Evolutionary conservation across 2,329 filamentous ascomycete species (phyloP).

Genomic region (Epichloe baconii): DNA sequence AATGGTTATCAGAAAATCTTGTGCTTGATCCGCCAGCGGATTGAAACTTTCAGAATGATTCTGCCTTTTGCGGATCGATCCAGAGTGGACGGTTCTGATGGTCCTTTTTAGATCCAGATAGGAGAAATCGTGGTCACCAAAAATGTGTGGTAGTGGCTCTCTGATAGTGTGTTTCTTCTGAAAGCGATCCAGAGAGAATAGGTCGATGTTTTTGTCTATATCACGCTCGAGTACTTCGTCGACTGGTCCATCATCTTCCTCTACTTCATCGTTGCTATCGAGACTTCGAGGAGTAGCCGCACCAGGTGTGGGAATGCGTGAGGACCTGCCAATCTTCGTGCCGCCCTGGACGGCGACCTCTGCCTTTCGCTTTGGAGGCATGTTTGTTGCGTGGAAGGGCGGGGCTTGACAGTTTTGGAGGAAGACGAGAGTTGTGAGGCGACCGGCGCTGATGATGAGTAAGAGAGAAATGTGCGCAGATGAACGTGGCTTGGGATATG

Average conservation of each 20-base stretch:
- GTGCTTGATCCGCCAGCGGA: constrained; percentile 70
- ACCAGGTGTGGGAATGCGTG: constrained; percentile 46
- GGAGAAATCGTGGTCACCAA: constrained; percentile 57
- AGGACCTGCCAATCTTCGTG: constrained; percentile 43
- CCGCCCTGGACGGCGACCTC: constrained; percentile 30
- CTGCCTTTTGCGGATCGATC: constrained; percentile 78
- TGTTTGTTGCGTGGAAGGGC: constrained; percentile 17
- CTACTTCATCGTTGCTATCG: constrained; percentile 37
- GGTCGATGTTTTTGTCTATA: constrained; percentile 45
- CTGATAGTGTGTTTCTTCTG: constrained; percentile 31
- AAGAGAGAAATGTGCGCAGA: neutral
- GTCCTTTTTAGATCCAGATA: constrained; percentile 74
- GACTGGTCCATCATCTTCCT: constrained; percentile 35
- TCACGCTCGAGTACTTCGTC: constrained; percentile 40
- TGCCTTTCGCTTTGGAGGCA: constrained; percentile 64
- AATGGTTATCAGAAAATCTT: constrained; percentile 92
- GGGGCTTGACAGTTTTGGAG: constrained; percentile 9
- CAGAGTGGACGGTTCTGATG: constrained; percentile 83
- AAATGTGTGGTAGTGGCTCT: constrained; percentile 33
- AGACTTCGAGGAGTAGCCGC: constrained; percentile 46
- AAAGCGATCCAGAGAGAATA: constrained; percentile 42
- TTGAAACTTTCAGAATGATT: constrained; percentile 91
- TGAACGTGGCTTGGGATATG: neutral
- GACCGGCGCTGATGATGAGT: neutral
- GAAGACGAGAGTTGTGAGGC: neutral